Conservation (phyloP, 2,329 filamentous ascomycete species). For the Neoscytalidium dimidiatum region DNA sequence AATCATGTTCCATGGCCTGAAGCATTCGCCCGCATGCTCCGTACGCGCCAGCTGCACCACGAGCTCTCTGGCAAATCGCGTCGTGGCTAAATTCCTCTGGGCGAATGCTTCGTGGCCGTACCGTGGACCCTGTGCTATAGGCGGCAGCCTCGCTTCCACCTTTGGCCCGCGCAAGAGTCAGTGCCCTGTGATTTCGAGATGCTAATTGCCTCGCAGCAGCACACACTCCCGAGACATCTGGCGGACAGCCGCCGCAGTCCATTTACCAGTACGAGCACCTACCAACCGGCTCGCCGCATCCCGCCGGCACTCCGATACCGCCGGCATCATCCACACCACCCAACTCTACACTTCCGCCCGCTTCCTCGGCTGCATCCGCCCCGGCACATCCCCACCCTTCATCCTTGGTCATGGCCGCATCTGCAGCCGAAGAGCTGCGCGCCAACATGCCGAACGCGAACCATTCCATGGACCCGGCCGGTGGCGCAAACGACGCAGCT, state of each 20-base stretch:
- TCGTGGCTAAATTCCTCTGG: neutral
- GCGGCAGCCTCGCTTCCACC: neutral
- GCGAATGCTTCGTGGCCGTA: neutral
- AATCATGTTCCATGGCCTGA: neutral
- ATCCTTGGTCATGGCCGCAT: conserved; percentile 42
- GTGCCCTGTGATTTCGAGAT: neutral
- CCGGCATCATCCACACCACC: conserved; percentile 9
- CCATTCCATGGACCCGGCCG: conserved; percentile 35
- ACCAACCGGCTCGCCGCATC: conserved; percentile 37
- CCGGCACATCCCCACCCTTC: conserved; percentile 36
- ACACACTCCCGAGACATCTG: neutral
- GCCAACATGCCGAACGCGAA: conserved; percentile 35
- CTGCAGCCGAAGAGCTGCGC: conserved; percentile 40
- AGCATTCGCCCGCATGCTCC: neutral
- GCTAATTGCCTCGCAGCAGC: neutral
- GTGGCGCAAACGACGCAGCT: conserved; percentile 36
- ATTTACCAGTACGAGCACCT: conserved; percentile 43
- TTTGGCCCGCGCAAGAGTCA: neutral
- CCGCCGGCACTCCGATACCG: neutral
- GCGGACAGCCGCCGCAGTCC: conserved; percentile 22
- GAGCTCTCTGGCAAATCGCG: neutral
- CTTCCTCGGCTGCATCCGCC: conserved; percentile 29
- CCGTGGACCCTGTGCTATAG: neutral
- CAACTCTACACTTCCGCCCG: conserved; percentile 8
- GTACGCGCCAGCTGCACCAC: neutral